A percentile compares a stretch with the other conserved stretches of the same genome.
These are phyloP conservation scores for Ehretia macrophylla DNA, from an alignment of 257 asterid genomes.

Conservation along the genomic window DNA sequence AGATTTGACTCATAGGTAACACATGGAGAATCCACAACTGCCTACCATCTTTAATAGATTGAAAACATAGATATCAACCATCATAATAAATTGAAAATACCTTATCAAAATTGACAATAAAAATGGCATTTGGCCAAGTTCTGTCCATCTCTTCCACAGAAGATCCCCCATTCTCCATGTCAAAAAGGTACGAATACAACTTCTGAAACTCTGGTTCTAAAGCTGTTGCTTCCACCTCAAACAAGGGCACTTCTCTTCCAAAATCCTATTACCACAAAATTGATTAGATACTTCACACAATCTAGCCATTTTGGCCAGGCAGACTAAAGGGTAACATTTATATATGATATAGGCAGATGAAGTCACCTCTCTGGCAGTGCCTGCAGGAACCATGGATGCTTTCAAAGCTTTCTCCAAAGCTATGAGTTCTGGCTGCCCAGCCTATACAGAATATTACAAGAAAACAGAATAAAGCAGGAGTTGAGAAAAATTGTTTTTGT, in stretches of 20 bases:
- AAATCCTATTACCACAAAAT: slow-evolving; percentile 53
- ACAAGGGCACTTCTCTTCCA: slow-evolving; percentile 93
- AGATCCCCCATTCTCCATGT: slow-evolving; percentile 56
- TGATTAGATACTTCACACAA: slow-evolving; percentile 18
- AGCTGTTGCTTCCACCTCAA: slow-evolving; percentile 89
- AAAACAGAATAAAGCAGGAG: background rate
- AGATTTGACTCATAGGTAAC: too few species aligned
- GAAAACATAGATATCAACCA: slow-evolving; percentile 2
- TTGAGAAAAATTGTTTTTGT: background rate
- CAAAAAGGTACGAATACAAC: slow-evolving; percentile 83
- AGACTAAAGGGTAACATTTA: slow-evolving; percentile 12
- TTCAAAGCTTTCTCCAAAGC: slow-evolving; percentile 77
- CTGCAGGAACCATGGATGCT: slow-evolving; percentile 74
- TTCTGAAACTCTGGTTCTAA: slow-evolving; percentile 91
- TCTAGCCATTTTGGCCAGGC: slow-evolving; percentile 3
- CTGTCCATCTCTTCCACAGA: slow-evolving; percentile 71
- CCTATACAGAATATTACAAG: slow-evolving; percentile 42
- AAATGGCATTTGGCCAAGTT: slow-evolving; percentile 83
- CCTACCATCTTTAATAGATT: too few species aligned
- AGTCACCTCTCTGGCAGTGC: slow-evolving; percentile 90
- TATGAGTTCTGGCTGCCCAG: slow-evolving; percentile 86
- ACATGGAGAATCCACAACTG: too few species aligned
- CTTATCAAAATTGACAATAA: slow-evolving; percentile 91
- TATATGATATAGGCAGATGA: slow-evolving; percentile 11
- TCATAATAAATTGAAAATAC: slow-evolving; percentile 24